These are phyloP conservation scores for Colletotrichum liaoningense DNA, from an alignment of 2,329 filamentous ascomycete species.

Conservation along the genomic window DNA sequence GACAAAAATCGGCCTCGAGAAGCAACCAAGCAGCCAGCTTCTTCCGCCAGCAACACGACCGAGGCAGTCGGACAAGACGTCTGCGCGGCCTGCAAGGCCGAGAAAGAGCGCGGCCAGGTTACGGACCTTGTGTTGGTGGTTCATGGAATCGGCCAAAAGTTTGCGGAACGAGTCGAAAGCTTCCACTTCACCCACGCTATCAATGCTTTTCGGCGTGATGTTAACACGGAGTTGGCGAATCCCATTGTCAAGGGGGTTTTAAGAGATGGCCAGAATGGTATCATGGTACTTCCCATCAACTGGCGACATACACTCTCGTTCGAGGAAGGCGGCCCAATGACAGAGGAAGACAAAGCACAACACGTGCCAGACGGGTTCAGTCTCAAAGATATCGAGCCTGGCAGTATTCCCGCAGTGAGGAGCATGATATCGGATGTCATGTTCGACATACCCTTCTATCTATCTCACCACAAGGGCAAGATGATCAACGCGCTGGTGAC, in stretches of 20 bases:
- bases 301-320: constrained; percentile 92
- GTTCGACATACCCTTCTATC: constrained; percentile 97
- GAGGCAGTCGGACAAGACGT: constrained; percentile 38
- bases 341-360: constrained; percentile 62
- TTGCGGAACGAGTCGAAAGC: constrained; percentile 93
- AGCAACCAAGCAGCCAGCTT: constrained; percentile 40
- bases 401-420: constrained; percentile 90
- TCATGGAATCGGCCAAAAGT: constrained; percentile 96
- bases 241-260: constrained; percentile 80
- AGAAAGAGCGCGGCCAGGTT: constrained; percentile 75
- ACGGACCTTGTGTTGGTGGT: constrained; percentile 91
- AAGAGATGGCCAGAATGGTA: constrained; percentile 81
- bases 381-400: constrained; percentile 91
- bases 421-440: constrained; percentile 97
- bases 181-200: constrained; percentile 98
- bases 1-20: constrained; percentile 52
- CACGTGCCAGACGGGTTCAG: constrained; percentile 69
- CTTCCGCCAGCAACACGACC: constrained; percentile 28
- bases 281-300: constrained; percentile 95
- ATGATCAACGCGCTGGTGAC: constrained; percentile 91
- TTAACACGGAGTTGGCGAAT: constrained; percentile 85
- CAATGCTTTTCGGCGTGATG: constrained; percentile 85
- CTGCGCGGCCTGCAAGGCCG: constrained; percentile 71
- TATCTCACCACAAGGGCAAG: constrained; percentile 94
- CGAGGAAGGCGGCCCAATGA: constrained; percentile 78